A percentile compares a stretch with the other conserved stretches of the same genome.
Conservation (phyloP, 2,329 filamentous ascomycete species). For the Fusarium sp. region DNA sequence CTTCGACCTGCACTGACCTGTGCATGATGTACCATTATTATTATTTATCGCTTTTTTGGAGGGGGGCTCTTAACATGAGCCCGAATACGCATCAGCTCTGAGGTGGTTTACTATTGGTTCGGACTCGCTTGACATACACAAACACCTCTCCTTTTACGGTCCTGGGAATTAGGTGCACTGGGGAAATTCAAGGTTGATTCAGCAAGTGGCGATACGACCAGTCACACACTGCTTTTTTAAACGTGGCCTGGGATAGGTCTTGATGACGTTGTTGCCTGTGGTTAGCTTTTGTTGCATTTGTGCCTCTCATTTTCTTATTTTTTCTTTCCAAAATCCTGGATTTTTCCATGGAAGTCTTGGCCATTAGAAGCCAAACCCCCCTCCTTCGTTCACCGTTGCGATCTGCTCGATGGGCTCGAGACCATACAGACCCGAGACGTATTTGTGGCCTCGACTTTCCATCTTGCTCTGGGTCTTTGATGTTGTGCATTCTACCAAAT, state of each 20-base stretch:
- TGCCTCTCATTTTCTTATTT: conserved; percentile 25
- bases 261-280: conserved; percentile 49
- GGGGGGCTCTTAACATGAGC: conserved; percentile 27
- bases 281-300: conserved; percentile 44
- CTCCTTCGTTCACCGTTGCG: conserved; percentile 26
- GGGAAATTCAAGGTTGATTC: conserved; percentile 50
- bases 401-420: conserved; percentile 43
- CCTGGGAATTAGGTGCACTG: conserved; percentile 47
- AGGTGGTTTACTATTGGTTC: conserved; percentile 45
- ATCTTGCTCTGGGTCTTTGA: conserved; percentile 25
- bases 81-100: conserved; percentile 37
- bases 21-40: conserved; percentile 52
- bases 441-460: conserved; percentile 30
- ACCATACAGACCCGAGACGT: conserved; percentile 45
- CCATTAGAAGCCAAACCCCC: conserved; percentile 43
- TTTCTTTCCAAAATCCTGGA: conserved; percentile 26
- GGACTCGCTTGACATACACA: conserved; percentile 43
- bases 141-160: conserved; percentile 42
- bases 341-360: conserved; percentile 38
- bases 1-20: conserved; percentile 55
- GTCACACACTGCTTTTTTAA: conserved; percentile 50
- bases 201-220: conserved; percentile 51
- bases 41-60: conserved; percentile 39
- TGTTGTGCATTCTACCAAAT: conserved; percentile 26
- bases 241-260: conserved; percentile 45